These are phyloP conservation scores for Herpetospermum pedunculosum DNA, from an alignment of 306 rosid species.

Conservation along the genomic window DNA sequence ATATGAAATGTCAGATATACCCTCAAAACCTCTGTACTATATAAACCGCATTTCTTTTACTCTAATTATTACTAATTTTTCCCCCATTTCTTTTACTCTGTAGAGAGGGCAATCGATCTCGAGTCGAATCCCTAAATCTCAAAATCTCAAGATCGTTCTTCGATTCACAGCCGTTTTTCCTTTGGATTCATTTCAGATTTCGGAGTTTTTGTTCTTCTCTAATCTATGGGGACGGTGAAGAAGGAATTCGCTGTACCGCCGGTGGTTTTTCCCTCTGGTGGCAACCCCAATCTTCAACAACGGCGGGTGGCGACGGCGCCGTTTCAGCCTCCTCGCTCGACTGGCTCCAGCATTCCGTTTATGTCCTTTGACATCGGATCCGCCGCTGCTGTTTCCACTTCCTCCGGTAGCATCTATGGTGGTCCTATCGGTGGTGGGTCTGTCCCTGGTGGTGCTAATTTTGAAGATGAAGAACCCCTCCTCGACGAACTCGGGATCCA, in stretches of 20 bases:
- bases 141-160: background rate
- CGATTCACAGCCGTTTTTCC: background rate
- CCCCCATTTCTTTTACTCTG: background rate
- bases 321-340: conserved; percentile 56
- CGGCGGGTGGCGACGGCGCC: conserved; percentile 75
- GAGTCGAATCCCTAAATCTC: conserved; percentile 1
- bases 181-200: background rate
- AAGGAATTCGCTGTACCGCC: conserved; percentile 75
- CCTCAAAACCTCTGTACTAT: background rate
- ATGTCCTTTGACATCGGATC: conserved; percentile 91
- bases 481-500: conserved; percentile 97
- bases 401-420: conserved; percentile 41
- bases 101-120: background rate
- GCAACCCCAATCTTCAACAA: conserved; percentile 54
- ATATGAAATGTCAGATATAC: background rate
- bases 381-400: conserved; percentile 53
- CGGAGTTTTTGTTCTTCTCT: background rate
- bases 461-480: conserved; percentile 91
- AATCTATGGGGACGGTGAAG: conserved; percentile 24
- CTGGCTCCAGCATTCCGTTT: conserved; percentile 70
- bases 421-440: conserved; percentile 43
- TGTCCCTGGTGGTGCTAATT: conserved; percentile 25
- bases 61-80: background rate
- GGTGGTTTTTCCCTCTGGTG: conserved; percentile 69
- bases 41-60: background rate